Evolutionary conservation across 169 alveolate genomes (phyloP).

Genomic region (Plasmodium blacklocki): DNA sequence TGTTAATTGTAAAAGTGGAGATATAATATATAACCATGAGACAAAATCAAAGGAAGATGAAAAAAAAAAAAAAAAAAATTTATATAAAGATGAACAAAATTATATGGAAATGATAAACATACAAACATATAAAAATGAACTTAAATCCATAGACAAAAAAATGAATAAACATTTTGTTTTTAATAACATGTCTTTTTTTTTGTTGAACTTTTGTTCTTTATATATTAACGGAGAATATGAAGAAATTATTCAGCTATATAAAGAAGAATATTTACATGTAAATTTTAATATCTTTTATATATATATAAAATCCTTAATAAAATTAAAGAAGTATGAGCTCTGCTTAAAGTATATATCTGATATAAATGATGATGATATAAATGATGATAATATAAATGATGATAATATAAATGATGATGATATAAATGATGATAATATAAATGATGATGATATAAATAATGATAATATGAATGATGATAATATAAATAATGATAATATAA

Average conservation of each 20-base stretch:
- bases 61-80: slow-evolving; percentile 5
- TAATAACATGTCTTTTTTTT: neutral
- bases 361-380: neutral
- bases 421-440: too few relatives aligned
- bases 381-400: too few relatives aligned
- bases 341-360: slow-evolving; percentile 26
- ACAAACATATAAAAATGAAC: neutral
- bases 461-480: too few relatives aligned
- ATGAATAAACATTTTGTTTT: neutral
- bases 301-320: slow-evolving; percentile 25
- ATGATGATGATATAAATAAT: too few relatives aligned
- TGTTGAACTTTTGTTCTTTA: slow-evolving; percentile 24
- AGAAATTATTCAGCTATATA: slow-evolving; percentile 4
- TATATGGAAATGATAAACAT: neutral
- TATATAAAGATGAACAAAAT: neutral
- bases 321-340: slow-evolving; percentile 26
- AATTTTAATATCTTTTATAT: slow-evolving; percentile 40
- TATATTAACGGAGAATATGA: slow-evolving; percentile 19
- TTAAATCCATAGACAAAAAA: neutral
- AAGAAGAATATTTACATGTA: slow-evolving; percentile 6
- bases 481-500: too few relatives aligned
- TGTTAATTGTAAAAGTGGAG: neutral
- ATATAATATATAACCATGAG: too few relatives aligned
- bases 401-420: too few relatives aligned
- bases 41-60: neutral